Conservation (phyloP, 2,329 filamentous ascomycete genomes). For the Cercospora citrullina region DNA sequence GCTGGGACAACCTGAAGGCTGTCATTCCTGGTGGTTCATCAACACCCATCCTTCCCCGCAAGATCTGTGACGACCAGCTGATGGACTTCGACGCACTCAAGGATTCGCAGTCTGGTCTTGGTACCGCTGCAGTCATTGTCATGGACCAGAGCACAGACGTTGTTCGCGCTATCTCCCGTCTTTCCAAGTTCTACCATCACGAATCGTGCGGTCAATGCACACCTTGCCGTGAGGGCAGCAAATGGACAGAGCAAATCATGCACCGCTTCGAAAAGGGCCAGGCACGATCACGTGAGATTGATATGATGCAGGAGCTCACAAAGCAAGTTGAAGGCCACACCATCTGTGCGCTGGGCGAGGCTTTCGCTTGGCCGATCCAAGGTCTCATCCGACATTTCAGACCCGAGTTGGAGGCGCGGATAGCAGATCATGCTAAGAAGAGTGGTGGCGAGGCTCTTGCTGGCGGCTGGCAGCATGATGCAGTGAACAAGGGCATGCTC, state of each 20-base stretch:
- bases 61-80: slow-evolving; percentile 86
- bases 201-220: slow-evolving; percentile 98
- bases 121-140: slow-evolving; percentile 95
- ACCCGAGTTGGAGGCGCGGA: slow-evolving; percentile 88
- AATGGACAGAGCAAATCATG: slow-evolving; percentile 99
- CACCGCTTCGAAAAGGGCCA: slow-evolving; percentile 88
- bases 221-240: slow-evolving; percentile 97
- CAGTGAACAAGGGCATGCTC: slow-evolving; percentile 75
- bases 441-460: slow-evolving; percentile 73
- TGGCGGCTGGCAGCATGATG: slow-evolving; percentile 81
- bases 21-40: slow-evolving; percentile 96
- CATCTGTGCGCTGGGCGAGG: slow-evolving; percentile 95
- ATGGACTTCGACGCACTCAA: slow-evolving; percentile 99
- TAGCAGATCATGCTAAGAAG: slow-evolving; percentile 74
- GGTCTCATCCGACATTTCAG: slow-evolving; percentile 98
- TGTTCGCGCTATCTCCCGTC: slow-evolving; percentile 86
- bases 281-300: slow-evolving; percentile 88
- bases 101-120: slow-evolving; percentile 94
- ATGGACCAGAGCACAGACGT: slow-evolving; percentile 99
- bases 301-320: slow-evolving; percentile 98
- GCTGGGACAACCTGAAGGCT: slow-evolving; percentile 96
- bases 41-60: slow-evolving; percentile 90
- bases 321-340: slow-evolving; percentile 99
- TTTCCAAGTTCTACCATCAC: slow-evolving; percentile 97
- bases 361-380: slow-evolving; percentile 97